A percentile compares a stretch with the other conserved stretches of the same genome.
Conservation (phyloP, 768 basidiomycete species). For the Trametes villosa region DNA sequence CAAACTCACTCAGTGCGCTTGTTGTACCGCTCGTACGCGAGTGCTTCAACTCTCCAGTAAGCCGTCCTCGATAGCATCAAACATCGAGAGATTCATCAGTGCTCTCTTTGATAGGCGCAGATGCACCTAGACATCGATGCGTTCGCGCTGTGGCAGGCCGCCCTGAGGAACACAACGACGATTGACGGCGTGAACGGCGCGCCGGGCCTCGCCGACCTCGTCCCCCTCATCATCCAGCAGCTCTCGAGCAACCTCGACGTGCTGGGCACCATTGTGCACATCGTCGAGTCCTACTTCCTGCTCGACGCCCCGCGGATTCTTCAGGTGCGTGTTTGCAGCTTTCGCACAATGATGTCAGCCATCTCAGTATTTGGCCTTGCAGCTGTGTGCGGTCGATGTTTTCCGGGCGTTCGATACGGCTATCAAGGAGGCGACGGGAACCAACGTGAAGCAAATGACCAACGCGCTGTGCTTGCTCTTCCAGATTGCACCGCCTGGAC, state of each 20-base stretch:
- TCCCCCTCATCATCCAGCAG: slow-evolving; percentile 64
- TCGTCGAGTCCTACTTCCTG: slow-evolving; percentile 82
- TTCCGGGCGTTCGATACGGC: slow-evolving; percentile 60
- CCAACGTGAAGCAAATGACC: slow-evolving; percentile 67
- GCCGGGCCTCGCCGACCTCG: slow-evolving; percentile 62
- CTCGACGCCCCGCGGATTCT: slow-evolving; percentile 65
- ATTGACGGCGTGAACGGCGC: slow-evolving; percentile 52
- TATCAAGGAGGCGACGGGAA: slow-evolving; percentile 47
- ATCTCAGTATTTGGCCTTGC: not conserved
- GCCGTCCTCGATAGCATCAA: not conserved
- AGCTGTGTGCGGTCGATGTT: slow-evolving; percentile 61
- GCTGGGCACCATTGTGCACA: slow-evolving; percentile 64
- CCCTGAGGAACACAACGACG: slow-evolving; percentile 65
- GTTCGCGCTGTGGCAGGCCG: slow-evolving; percentile 71
- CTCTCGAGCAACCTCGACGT: slow-evolving; percentile 74
- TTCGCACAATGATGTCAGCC: no score
- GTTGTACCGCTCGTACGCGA: slow-evolving; percentile 33
- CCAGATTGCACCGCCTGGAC: slow-evolving; percentile 61
- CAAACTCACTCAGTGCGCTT: slow-evolving; percentile 20
- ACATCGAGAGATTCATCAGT: not conserved
- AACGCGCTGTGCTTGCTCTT: slow-evolving; percentile 60
- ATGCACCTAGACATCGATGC: slow-evolving; percentile 80
- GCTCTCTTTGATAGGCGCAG: slow-evolving; percentile 55
- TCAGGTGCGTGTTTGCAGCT: slow-evolving; percentile 50
- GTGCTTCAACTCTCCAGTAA: slow-evolving; percentile 29